Evolutionary conservation across 2,329 filamentous ascomycete species (phyloP).

Genomic region (Fusarium phyllophilum): DNA sequence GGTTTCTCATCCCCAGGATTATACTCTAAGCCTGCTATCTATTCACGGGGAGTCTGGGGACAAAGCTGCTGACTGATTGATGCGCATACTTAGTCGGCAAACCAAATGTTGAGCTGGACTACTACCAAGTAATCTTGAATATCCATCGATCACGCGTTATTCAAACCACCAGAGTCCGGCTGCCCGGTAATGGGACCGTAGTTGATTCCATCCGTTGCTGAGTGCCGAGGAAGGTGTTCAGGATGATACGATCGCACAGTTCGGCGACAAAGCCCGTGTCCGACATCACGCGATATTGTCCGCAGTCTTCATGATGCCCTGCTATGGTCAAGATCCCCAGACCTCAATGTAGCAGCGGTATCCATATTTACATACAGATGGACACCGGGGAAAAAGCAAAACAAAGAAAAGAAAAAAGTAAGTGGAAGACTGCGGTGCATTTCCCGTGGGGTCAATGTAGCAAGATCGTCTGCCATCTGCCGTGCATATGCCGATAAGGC

Average conservation of each 20-base stretch:
- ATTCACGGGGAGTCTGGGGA: conserved; percentile 6
- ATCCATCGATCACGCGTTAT: conserved; percentile 33
- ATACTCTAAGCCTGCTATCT: background rate
- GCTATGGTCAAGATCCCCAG: conserved; percentile 18
- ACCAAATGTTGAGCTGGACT: conserved; percentile 13
- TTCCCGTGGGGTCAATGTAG: conserved; percentile 36
- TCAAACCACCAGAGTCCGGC: conserved; percentile 9
- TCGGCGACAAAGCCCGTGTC: conserved; percentile 10
- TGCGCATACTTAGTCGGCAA: background rate
- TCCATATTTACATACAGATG: background rate
- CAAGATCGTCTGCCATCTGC: conserved; percentile 44
- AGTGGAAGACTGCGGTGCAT: conserved; percentile 1
- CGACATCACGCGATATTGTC: conserved; percentile 36
- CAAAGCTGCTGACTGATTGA: background rate
- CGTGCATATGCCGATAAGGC: conserved; percentile 45
- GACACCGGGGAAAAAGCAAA: conserved; percentile 10
- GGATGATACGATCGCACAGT: conserved; percentile 35
- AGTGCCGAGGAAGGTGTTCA: conserved; percentile 34
- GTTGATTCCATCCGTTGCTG: conserved; percentile 11
- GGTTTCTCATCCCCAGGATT: conserved; percentile 14
- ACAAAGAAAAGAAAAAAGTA: conserved; percentile 8
- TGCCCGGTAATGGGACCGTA: background rate
- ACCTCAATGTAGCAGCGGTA: conserved; percentile 6
- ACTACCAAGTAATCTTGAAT: conserved; percentile 2
- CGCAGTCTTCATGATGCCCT: background rate